Percentiles rank a stretch among this genome's conserved stretches.
phyloP scores from a whole-genome alignment of 495 filamentous ascomycete species.

The Trypethelium eluteriae region DNA sequence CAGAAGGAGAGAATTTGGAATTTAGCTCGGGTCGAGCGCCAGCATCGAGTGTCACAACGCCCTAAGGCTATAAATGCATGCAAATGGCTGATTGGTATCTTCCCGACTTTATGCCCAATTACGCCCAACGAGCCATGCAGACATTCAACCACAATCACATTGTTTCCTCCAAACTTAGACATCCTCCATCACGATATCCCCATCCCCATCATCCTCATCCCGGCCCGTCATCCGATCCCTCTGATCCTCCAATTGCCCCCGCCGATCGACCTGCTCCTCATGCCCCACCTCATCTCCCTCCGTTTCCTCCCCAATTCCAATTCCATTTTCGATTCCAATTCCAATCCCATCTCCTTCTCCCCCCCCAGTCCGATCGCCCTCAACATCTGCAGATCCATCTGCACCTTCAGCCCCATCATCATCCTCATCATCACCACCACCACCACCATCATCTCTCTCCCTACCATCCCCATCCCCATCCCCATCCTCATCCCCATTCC shows the following conservation, averaged over 20 bases:
- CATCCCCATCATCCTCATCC: not conserved
- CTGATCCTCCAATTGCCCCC: not conserved
- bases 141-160: not conserved
- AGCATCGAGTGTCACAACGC: not conserved
- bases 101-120: not conserved
- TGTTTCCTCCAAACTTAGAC: not conserved
- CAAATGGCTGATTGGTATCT: not conserved
- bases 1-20: not conserved
- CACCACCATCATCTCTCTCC: constrained; percentile 17
- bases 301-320: not conserved
- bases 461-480: constrained; percentile 12
- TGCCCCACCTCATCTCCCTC: constrained; percentile 18
- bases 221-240: constrained; percentile 7
- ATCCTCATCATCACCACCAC: constrained; percentile 12
- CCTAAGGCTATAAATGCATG: not conserved
- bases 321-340: too few relatives aligned
- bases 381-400: not conserved
- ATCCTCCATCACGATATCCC: not conserved
- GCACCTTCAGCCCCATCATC: constrained; percentile 11
- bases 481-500: constrained; percentile 19
- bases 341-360: too few relatives aligned
- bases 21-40: not conserved
- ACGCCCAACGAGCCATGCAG: constrained; percentile 1
- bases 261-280: constrained; percentile 13
- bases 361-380: not conserved